phyloP scores from a whole-genome alignment of 306 rosid genomes.

The Malus orientalis region DNA sequence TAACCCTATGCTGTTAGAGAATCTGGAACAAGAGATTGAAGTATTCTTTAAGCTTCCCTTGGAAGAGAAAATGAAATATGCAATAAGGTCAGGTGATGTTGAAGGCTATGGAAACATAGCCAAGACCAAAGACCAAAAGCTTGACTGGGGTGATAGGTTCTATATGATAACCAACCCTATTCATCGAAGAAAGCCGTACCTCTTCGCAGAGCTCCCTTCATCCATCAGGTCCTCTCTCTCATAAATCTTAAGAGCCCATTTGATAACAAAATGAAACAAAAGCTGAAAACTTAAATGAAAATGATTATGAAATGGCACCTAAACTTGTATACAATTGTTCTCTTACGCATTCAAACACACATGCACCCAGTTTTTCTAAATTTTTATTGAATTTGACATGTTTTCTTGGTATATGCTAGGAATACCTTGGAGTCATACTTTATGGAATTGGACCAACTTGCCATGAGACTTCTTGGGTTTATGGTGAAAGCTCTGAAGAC shows the following conservation, averaged over 20 bases:
- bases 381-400: not conserved
- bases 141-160: conserved; percentile 82
- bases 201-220: conserved; percentile 46
- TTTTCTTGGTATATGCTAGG: conserved; percentile 18
- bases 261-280: too few relatives aligned
- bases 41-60: conserved; percentile 55
- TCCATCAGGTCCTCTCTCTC: conserved; percentile 36
- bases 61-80: conserved; percentile 53
- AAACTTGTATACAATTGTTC: not conserved
- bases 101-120: conserved; percentile 67
- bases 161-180: conserved; percentile 52
- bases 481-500: conserved; percentile 41
- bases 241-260: too few relatives aligned
- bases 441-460: conserved; percentile 33
- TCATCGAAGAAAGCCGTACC: conserved; percentile 46
- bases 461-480: conserved; percentile 30
- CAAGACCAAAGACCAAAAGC: conserved; percentile 45
- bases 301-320: not conserved
- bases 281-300: too few relatives aligned
- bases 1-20: conserved; percentile 27
- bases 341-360: not conserved
- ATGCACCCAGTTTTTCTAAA: not conserved
- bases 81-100: conserved; percentile 41
- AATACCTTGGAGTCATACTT: conserved; percentile 45
- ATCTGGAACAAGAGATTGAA: conserved; percentile 43